phyloP scores from a whole-genome alignment of 768 basidiomycete species.

The Scleroderma citrinum region DNA sequence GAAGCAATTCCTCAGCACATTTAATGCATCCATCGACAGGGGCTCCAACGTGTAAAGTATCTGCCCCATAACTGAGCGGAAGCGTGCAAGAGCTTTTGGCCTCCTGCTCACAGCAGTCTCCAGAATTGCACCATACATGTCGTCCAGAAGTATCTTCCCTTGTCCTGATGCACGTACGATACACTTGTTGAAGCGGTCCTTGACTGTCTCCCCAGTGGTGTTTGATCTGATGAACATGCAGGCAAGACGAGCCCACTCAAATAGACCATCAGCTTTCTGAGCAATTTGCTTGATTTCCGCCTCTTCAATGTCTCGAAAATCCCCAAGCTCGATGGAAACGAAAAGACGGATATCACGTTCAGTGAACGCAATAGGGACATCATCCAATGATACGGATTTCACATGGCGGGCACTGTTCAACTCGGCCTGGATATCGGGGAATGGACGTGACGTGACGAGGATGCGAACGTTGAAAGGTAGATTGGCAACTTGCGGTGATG shows the following conservation, averaged over 20 bases:
- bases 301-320: background rate
- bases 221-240: background rate
- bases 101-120: background rate
- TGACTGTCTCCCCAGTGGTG: background rate
- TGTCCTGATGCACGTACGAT: background rate
- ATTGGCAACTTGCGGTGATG: background rate
- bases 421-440: background rate
- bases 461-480: background rate
- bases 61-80: background rate
- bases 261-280: background rate
- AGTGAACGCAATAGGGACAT: background rate
- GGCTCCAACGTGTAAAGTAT: slow-evolving; percentile 5
- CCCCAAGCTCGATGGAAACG: background rate
- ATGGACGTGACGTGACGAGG: background rate
- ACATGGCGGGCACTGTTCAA: background rate
- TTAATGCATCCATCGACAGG: background rate
- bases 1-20: background rate
- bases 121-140: background rate
- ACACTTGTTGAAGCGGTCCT: background rate
- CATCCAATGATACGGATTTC: background rate
- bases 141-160: background rate
- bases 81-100: background rate
- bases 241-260: background rate
- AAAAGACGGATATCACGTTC: background rate
- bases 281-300: background rate